These are phyloP conservation scores for Pterocarpus macrocarpus DNA, from an alignment of 306 rosid genomes.

Conservation along the genomic window DNA sequence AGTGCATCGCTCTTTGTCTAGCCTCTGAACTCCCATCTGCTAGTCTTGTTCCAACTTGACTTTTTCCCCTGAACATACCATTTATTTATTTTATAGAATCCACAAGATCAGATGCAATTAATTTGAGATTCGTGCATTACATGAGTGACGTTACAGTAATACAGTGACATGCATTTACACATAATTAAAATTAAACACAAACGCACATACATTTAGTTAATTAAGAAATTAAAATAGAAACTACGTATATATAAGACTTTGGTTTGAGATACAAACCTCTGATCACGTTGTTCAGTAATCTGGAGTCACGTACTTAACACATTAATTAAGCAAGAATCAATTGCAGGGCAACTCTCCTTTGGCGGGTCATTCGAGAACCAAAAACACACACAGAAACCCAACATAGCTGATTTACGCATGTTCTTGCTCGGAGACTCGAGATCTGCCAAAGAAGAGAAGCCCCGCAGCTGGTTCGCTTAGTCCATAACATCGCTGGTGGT, in stretches of 20 bases:
- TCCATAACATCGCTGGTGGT: background rate
- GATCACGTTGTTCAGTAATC: background rate
- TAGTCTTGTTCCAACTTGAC: too few relatives aligned
- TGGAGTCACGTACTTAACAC: background rate
- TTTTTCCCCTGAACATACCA: too few relatives aligned
- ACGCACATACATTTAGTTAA: too few relatives aligned
- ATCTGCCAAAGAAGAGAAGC: constrained; percentile 77
- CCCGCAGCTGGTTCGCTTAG: constrained; percentile 68
- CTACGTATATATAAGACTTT: background rate
- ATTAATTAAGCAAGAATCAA: constrained; percentile 62
- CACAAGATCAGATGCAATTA: too few relatives aligned
- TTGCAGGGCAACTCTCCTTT: constrained; percentile 94
- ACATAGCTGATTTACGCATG: background rate
- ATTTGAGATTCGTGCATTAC: background rate
- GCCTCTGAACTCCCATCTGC: too few relatives aligned
- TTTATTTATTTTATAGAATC: too few relatives aligned
- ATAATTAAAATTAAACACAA: background rate
- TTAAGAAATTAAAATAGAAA: background rate
- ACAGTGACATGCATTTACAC: constrained; percentile 6
- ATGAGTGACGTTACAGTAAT: background rate
- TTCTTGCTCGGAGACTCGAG: background rate
- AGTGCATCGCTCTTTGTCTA: too few relatives aligned
- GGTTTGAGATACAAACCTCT: constrained; percentile 21
- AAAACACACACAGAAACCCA: background rate
- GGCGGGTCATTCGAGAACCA: constrained; percentile 55